Evolutionary conservation across 768 basidiomycete species (phyloP).

Genomic region (Amanita molliuscula): DNA sequence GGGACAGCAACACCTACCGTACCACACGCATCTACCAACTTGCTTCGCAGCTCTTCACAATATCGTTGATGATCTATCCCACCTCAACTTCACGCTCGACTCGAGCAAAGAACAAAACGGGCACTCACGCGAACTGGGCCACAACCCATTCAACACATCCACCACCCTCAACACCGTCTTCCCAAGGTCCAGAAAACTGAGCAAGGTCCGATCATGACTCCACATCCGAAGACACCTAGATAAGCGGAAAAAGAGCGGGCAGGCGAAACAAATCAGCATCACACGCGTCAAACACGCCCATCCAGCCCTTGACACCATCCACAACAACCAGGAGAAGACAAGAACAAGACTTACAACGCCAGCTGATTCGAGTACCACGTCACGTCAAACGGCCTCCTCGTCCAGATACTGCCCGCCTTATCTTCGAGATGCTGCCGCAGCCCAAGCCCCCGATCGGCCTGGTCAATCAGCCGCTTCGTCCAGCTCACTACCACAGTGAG

Average conservation of each 20-base stretch:
- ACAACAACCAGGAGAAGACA: too few relatives aligned
- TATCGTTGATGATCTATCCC: conserved; percentile 35
- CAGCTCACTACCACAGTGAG: conserved; percentile 41
- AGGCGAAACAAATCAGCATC: too few relatives aligned
- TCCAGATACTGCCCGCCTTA: conserved; percentile 36
- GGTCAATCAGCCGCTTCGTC: conserved; percentile 55
- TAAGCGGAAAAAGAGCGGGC: not conserved
- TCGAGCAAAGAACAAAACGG: not conserved
- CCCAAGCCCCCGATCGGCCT: conserved; percentile 43
- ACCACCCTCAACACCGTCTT: conserved; percentile 53
- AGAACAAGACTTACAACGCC: conserved; percentile 34
- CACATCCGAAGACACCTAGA: conserved; percentile 55
- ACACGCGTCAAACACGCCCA: too few relatives aligned
- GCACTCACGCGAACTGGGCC: conserved; percentile 44
- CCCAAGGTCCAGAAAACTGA: conserved; percentile 53
- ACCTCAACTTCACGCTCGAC: not conserved
- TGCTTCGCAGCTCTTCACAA: conserved; percentile 37
- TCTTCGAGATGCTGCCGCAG: conserved; percentile 35
- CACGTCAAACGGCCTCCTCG: conserved; percentile 59
- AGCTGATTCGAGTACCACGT: conserved; percentile 66
- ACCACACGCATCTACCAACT: conserved; percentile 38
- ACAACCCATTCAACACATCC: conserved; percentile 59
- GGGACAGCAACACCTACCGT: conserved; percentile 22
- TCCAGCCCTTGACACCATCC: too few relatives aligned
- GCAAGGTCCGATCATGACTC: conserved; percentile 48